Conservation (phyloP, 2,329 filamentous ascomycete species). For the Fusarium kyushuense region DNA sequence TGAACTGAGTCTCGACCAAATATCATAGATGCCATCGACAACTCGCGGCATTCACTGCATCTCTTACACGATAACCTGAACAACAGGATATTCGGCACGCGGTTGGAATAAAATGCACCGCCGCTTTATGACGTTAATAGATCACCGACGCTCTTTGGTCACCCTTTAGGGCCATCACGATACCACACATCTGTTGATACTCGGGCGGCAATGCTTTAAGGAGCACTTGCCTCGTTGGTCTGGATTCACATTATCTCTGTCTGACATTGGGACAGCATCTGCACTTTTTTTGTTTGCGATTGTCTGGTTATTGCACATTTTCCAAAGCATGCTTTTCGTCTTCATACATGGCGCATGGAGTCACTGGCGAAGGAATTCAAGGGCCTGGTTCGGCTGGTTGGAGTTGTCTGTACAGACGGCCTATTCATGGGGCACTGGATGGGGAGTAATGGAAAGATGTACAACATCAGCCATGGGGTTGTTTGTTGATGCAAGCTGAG, state of each 20-base stretch:
- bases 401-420: conserved; percentile 52
- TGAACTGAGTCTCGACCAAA: conserved; percentile 63
- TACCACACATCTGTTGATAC: conserved; percentile 38
- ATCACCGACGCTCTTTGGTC: conserved; percentile 45
- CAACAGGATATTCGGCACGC: conserved; percentile 48
- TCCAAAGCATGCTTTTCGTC: conserved; percentile 53
- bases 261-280: conserved; percentile 43
- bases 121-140: conserved; percentile 53
- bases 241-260: conserved; percentile 50
- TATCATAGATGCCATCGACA: conserved; percentile 48
- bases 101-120: conserved; percentile 50
- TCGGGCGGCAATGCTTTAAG: conserved; percentile 27
- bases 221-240: conserved; percentile 34
- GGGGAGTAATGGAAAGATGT: conserved; percentile 46
- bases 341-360: conserved; percentile 58
- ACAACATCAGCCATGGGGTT: conserved; percentile 30
- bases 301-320: conserved; percentile 53
- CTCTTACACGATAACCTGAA: conserved; percentile 36
- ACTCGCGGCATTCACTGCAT: conserved; percentile 22
- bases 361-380: conserved; percentile 53
- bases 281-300: conserved; percentile 44
- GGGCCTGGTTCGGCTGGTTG: conserved; percentile 54
- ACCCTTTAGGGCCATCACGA: conserved; percentile 43
- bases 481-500: conserved; percentile 43
- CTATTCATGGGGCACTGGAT: conserved; percentile 41